phyloP scores from a whole-genome alignment of 331 rosid genomes.

The Ulmus americana region DNA sequence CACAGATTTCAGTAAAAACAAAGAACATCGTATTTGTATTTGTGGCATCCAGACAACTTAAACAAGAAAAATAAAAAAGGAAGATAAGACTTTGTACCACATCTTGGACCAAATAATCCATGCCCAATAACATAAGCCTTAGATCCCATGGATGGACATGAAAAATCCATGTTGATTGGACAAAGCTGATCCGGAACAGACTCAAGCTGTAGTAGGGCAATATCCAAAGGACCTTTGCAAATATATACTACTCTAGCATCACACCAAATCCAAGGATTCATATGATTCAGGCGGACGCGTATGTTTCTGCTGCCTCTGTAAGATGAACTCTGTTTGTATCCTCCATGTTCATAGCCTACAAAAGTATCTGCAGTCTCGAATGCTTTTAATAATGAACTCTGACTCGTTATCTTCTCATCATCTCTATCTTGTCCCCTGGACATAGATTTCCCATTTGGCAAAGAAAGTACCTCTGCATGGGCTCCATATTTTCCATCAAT shows the following conservation, averaged over 20 bases:
- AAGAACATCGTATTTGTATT: background rate
- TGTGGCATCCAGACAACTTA: background rate
- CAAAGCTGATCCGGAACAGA: constrained; percentile 54
- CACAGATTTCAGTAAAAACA: background rate
- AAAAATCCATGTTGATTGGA: constrained; percentile 52
- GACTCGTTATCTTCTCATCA: constrained; percentile 31
- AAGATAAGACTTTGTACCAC: constrained; percentile 43
- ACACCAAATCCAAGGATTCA: constrained; percentile 71
- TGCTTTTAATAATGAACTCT: constrained; percentile 18
- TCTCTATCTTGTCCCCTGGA: constrained; percentile 20
- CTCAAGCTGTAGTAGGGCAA: constrained; percentile 79
- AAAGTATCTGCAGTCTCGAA: constrained; percentile 27
- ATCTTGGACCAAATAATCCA: constrained; percentile 87
- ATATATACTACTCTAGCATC: constrained; percentile 69
- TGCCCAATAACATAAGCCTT: constrained; percentile 80
- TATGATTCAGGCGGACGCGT: constrained; percentile 76
- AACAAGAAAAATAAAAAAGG: constrained; percentile 8
- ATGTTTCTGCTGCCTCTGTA: constrained; percentile 42
- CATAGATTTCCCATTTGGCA: constrained; percentile 26
- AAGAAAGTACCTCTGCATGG: constrained; percentile 27
- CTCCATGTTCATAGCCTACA: constrained; percentile 31
- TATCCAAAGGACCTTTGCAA: constrained; percentile 89
- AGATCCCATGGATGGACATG: constrained; percentile 66
- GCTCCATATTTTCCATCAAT: constrained; percentile 34
- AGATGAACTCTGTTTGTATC: constrained; percentile 27